phyloP scores from a whole-genome alignment of 2,329 filamentous ascomycete species.

The Tolypocladium ovalisporum region DNA sequence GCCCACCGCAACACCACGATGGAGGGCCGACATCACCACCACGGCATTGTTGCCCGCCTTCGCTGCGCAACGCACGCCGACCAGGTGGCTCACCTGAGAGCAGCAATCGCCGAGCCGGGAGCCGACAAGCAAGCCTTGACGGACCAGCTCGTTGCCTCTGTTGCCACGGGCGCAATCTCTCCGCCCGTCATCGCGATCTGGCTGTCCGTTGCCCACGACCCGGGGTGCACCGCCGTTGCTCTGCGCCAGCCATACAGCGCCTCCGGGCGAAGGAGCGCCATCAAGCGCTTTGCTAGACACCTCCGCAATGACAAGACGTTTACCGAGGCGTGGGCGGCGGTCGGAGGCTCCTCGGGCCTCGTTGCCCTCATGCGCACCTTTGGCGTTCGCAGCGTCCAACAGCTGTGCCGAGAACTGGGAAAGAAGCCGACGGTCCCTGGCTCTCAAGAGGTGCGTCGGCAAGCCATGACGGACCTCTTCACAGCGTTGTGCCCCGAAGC shows the following conservation, averaged over 20 bases:
- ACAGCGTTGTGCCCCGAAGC: neutral
- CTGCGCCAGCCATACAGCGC: neutral
- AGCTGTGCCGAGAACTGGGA: neutral
- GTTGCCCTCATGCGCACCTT: neutral
- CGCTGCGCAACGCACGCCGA: neutral
- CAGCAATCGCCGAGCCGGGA: neutral
- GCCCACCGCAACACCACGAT: neutral
- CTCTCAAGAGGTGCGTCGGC: neutral
- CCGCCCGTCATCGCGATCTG: neutral
- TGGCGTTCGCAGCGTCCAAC: neutral
- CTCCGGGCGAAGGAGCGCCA: neutral
- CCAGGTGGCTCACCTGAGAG: neutral
- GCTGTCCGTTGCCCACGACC: neutral
- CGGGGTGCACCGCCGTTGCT: neutral
- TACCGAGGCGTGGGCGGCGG: neutral
- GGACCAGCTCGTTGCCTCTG: neutral
- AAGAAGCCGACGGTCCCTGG: neutral
- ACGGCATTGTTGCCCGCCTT: neutral
- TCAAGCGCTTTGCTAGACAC: neutral
- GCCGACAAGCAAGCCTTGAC: neutral
- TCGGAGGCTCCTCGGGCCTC: neutral
- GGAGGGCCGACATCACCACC: neutral
- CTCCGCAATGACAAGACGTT: neutral
- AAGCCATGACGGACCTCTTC: neutral
- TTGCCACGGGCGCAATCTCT: neutral